Percentiles rank a stretch among this genome's conserved stretches.
These are phyloP conservation scores for Trypanosoma congolense DNA, from an alignment of 208 protist genomes.

Conservation along the genomic window DNA sequence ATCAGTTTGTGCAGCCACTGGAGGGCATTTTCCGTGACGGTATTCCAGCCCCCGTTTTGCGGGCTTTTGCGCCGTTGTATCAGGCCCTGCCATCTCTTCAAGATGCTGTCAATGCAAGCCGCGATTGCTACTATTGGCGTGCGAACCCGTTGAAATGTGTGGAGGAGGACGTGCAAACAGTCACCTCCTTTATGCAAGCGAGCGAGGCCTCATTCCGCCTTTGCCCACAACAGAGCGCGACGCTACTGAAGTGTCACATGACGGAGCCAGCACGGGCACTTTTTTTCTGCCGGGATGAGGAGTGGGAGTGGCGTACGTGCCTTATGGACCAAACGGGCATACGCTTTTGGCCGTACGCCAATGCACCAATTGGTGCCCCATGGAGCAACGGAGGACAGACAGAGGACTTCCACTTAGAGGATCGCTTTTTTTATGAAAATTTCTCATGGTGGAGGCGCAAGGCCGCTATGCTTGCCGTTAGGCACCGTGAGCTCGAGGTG, in stretches of 20 bases:
- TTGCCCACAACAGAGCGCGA: conserved; percentile 86
- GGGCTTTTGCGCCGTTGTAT: conserved; percentile 83
- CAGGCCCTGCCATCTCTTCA: conserved; percentile 81
- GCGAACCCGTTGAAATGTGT: conserved; percentile 83
- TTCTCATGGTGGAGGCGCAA: conserved; percentile 80
- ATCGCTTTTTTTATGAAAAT: conserved; percentile 88
- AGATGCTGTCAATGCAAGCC: conserved; percentile 46
- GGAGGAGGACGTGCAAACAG: conserved; percentile 74
- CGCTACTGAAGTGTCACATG: conserved; percentile 90
- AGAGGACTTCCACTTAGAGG: conserved; percentile 89
- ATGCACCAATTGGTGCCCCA: conserved; percentile 71
- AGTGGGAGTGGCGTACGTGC: conserved; percentile 91
- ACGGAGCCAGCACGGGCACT: conserved; percentile 85
- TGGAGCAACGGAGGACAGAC: conserved; percentile 89
- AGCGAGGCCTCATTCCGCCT: conserved; percentile 84
- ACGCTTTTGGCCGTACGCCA: conserved; percentile 89
- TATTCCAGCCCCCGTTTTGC: conserved; percentile 84
- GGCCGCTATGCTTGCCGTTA: conserved; percentile 76
- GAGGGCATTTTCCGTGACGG: conserved; percentile 90
- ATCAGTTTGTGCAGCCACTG: conserved; percentile 78
- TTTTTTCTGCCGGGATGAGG: conserved; percentile 89
- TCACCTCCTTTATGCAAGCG: conserved; percentile 84
- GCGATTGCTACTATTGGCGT: conserved; percentile 90
- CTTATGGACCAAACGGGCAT: conserved; percentile 88
- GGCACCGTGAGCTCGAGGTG: conserved; percentile 74